phyloP scores from a whole-genome alignment of 805 yeast genomes.

The Saccharomyces paradoxus region DNA sequence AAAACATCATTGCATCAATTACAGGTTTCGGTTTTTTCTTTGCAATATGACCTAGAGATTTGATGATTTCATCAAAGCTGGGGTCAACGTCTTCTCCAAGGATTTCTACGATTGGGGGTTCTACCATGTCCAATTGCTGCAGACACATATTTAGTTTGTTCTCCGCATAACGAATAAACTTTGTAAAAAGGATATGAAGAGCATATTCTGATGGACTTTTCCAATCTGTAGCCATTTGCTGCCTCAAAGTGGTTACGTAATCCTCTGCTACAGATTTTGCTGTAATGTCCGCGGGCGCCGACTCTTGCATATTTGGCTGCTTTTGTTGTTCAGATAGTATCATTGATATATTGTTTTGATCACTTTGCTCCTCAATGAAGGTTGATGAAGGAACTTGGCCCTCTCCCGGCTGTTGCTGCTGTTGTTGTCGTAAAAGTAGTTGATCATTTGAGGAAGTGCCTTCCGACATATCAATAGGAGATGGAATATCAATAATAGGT shows the following conservation, averaged over 20 bases:
- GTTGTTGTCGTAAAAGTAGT: neutral
- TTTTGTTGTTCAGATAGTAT: neutral
- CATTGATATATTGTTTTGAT: neutral
- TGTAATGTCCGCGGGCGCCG: conserved; percentile 9
- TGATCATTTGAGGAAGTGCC: neutral
- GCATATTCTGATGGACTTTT: conserved; percentile 85
- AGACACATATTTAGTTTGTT: conserved; percentile 70
- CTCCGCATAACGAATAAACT: conserved; percentile 91
- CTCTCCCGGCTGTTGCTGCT: neutral
- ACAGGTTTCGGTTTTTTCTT: conserved; percentile 88
- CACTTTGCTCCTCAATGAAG: neutral
- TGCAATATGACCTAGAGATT: conserved; percentile 85
- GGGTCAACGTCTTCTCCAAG: conserved; percentile 82
- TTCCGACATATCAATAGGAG: conserved; percentile 9
- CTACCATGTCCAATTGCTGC: conserved; percentile 50
- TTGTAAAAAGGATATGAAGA: conserved; percentile 86
- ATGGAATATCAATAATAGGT: conserved; percentile 15
- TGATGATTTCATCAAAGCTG: conserved; percentile 75
- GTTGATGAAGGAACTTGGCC: neutral
- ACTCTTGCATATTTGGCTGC: neutral
- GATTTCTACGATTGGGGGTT: conserved; percentile 71
- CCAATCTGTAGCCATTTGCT: conserved; percentile 42
- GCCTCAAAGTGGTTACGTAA: conserved; percentile 27
- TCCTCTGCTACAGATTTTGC: conserved; percentile 18
- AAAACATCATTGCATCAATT: conserved; percentile 94